These are phyloP conservation scores for Pseudocercospora macadamiae DNA, from an alignment of 2,329 filamentous ascomycete species.

Conservation along the genomic window DNA sequence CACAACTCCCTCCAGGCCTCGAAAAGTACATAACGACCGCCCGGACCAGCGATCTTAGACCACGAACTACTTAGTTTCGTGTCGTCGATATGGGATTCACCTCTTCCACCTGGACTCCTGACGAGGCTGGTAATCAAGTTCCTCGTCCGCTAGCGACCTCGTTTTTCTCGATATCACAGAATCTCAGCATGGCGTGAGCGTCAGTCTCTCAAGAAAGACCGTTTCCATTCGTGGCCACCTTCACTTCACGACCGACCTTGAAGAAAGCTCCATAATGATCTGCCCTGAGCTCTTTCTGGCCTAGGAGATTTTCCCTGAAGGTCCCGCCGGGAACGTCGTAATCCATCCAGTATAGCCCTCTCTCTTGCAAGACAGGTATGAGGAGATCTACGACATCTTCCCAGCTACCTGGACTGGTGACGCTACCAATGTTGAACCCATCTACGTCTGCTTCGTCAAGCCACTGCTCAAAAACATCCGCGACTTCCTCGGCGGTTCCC, in stretches of 20 bases:
- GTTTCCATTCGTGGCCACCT: not conserved
- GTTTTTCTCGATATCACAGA: too few relatives aligned
- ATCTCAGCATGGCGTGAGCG: too few relatives aligned
- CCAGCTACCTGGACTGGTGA: not conserved
- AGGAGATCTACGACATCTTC: slow-evolving; percentile 60
- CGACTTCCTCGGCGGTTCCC: slow-evolving; percentile 65
- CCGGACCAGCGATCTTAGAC: too few relatives aligned
- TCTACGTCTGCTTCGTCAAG: slow-evolving; percentile 68
- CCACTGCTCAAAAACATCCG: slow-evolving; percentile 68
- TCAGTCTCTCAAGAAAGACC: not conserved
- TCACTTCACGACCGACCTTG: not conserved
- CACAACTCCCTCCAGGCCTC: too few relatives aligned
- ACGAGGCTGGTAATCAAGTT: too few relatives aligned
- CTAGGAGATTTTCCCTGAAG: slow-evolving; percentile 59
- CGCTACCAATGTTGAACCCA: slow-evolving; percentile 64
- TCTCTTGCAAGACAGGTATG: slow-evolving; percentile 61
- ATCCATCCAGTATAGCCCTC: slow-evolving; percentile 59
- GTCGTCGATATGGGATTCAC: too few relatives aligned
- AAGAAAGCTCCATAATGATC: not conserved
- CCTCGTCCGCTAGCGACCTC: too few relatives aligned
- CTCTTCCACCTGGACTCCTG: too few relatives aligned
- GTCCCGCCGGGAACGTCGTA: slow-evolving; percentile 59
- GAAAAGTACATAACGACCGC: too few relatives aligned
- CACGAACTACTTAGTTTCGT: too few relatives aligned
- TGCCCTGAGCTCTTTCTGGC: not conserved